Evolutionary conservation across 345 rosid species (phyloP).

Genomic region (Brassica nigra): DNA sequence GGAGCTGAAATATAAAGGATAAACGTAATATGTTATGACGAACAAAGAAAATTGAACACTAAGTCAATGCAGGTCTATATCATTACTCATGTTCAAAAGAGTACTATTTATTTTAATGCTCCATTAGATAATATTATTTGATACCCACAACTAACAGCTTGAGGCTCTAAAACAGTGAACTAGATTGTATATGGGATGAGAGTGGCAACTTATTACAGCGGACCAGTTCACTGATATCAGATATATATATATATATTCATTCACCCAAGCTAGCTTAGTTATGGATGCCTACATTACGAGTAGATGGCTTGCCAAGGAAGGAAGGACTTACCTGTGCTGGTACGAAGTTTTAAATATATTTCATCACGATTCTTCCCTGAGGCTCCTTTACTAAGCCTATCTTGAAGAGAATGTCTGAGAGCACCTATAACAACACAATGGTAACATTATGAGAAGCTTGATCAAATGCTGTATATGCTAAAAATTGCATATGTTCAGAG

Average conservation of each 20-base stretch:
- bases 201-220: slow-evolving; percentile 14
- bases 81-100: neutral
- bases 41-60: neutral
- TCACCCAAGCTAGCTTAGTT: neutral
- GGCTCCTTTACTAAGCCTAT: slow-evolving; percentile 84
- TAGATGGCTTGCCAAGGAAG: neutral
- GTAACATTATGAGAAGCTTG: slow-evolving; percentile 27
- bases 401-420: slow-evolving; percentile 88
- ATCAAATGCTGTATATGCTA: neutral
- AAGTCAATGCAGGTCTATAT: neutral
- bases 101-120: neutral
- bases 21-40: slow-evolving; percentile 4
- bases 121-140: neutral
- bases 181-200: neutral
- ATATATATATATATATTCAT: neutral
- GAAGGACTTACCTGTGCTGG: slow-evolving; percentile 69
- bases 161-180: slow-evolving; percentile 8
- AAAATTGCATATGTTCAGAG: slow-evolving; percentile 12
- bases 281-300: slow-evolving; percentile 6
- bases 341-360: slow-evolving; percentile 80
- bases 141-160: neutral
- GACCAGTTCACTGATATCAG: slow-evolving; percentile 10
- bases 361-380: slow-evolving; percentile 86
- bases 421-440: slow-evolving; percentile 61
- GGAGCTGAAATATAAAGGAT: slow-evolving; percentile 63